Evolutionary conservation across 805 yeast species (phyloP).

Genomic region (Candida bentonensis): DNA sequence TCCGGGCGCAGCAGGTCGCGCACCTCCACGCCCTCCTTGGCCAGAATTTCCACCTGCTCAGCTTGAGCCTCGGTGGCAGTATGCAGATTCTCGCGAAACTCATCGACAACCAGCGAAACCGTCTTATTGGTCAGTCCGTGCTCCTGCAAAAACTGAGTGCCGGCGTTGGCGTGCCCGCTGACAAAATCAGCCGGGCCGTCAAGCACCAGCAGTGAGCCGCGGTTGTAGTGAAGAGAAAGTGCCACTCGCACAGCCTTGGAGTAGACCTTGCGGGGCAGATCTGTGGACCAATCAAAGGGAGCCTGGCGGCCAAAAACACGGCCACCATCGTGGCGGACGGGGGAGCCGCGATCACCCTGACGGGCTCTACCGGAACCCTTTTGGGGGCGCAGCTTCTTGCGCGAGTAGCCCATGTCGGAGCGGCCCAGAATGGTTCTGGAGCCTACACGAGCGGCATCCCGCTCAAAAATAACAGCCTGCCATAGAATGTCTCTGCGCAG

Average conservation of each 20-base stretch:
- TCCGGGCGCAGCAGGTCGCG: constrained; percentile 73
- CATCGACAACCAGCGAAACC: constrained; percentile 55
- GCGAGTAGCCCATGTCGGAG: constrained; percentile 71
- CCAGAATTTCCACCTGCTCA: constrained; percentile 46
- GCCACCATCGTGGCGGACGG: constrained; percentile 80
- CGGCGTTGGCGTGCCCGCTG: constrained; percentile 27
- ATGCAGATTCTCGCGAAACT: constrained; percentile 44
- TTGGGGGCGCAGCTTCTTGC: constrained; percentile 72
- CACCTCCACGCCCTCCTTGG: constrained; percentile 68
- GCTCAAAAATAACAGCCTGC: constrained; percentile 88
- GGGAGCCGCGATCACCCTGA: constrained; percentile 91
- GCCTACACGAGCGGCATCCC: constrained; percentile 80
- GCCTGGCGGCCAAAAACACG: constrained; percentile 82
- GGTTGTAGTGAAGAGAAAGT: constrained; percentile 62
- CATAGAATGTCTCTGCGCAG: constrained; percentile 84
- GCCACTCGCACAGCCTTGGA: constrained; percentile 68
- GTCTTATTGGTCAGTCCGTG: constrained; percentile 13
- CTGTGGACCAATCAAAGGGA: constrained; percentile 77
- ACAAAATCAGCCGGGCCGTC: constrained; percentile 35
- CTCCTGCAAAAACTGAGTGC: constrained; percentile 37
- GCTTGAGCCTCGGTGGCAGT: constrained; percentile 39
- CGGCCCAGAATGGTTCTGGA: constrained; percentile 78
- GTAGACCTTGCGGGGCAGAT: constrained; percentile 60
- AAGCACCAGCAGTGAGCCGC: constrained; percentile 56
- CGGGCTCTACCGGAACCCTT: constrained; percentile 94